Conservation (phyloP, 2,329 filamentous ascomycete species). For the Colletotrichum liaoningense region DNA sequence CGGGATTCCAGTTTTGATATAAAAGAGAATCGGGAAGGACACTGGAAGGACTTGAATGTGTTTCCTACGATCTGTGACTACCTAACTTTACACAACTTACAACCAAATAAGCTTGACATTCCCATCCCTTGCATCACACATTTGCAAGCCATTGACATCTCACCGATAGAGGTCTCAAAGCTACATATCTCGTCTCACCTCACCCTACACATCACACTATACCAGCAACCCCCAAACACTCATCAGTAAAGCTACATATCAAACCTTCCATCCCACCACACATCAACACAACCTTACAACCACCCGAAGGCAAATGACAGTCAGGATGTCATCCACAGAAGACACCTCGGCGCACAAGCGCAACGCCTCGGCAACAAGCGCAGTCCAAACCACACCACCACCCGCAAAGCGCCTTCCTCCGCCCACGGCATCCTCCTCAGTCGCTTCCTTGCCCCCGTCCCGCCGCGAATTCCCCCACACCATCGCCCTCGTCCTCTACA, state of each 20-base stretch:
- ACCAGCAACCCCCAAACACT: neutral
- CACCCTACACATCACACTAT: neutral
- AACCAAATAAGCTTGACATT: neutral
- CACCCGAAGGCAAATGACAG: slow-evolving; percentile 13
- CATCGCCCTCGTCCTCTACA: slow-evolving; percentile 48
- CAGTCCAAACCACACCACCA: slow-evolving; percentile 52
- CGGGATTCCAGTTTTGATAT: neutral
- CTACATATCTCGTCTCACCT: neutral
- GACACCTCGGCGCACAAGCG: slow-evolving; percentile 30
- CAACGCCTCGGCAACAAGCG: slow-evolving; percentile 29
- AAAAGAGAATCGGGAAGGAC: neutral
- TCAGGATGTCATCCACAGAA: slow-evolving; percentile 18
- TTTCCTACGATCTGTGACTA: neutral
- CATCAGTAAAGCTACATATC: neutral
- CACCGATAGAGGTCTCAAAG: slow-evolving; percentile 1
- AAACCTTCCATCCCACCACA: neutral
- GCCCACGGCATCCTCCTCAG: neutral
- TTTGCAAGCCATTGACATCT: neutral
- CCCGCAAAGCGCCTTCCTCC: slow-evolving; percentile 58
- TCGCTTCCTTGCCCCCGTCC: slow-evolving; percentile 20
- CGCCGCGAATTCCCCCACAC: slow-evolving; percentile 33
- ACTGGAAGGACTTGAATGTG: neutral
- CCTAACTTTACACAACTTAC: neutral
- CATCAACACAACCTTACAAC: neutral
- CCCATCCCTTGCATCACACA: neutral